Evolutionary conservation across 106 monocot species (phyloP), one percentile per base, ranked within the genome.

Genomic region (Platanthera guangdongensis): DNA sequence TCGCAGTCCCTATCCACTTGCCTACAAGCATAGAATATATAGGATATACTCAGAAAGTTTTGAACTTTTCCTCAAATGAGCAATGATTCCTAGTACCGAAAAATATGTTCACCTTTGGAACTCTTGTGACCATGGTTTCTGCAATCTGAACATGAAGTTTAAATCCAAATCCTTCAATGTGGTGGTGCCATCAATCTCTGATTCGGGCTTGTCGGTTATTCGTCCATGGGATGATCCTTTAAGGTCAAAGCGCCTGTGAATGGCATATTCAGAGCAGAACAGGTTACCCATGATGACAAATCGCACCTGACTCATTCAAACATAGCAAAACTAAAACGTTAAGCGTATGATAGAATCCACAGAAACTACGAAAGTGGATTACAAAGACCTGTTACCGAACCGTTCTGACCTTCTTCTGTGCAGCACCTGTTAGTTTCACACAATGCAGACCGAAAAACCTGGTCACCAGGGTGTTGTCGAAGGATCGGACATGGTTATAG

Each of bases 401-500:
- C 72, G 57, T 65, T 57, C 81, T 77, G 50, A 91, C 91, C 91
- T 91, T 91, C 77, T 83, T 88, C 50, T 91, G 91, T 16, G 77
- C 77, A 39, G 86, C 68, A 18, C 88, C 91, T 9, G 84, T 81
- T 48, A 90, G 52, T 75, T 88, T 91, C 45, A 91, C 91, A 75
- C 91, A 88, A 62, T 91, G 91, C 46, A 91, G 71, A 25, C 91
- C 88, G 49, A 88, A 91, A 52, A 91, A 86, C 68, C 80, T 91
- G 15, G 91, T 88, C 7, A 91, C 84, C 7, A 91, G 68, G 39
- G 86, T 88, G 59, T 86, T 78, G 68, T 91, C 88, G 55, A 82
- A 88, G n/a, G 84, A 51, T 11, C 88, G 86, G n/a, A 91, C 86
- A 78, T 91, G 91, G 52, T 88, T 91, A 71, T 91, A 91, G 51